A percentile compares a stretch with the other conserved stretches of the same genome.
Evolutionary conservation across 73 alveolate genomes (phyloP).

Genomic region (Paraurostyla sp.): DNA sequence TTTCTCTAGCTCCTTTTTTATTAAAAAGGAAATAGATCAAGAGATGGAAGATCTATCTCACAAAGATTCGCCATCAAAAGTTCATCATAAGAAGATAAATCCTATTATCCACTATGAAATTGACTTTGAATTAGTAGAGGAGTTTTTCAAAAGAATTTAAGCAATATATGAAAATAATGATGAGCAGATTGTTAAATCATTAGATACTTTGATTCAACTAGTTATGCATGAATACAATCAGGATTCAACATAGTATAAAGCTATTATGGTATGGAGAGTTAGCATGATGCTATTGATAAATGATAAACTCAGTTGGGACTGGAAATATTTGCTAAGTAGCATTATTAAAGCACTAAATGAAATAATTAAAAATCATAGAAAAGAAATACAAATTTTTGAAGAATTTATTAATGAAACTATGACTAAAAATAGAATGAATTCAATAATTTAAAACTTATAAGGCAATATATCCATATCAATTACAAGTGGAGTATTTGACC

Average conservation of each 20-base stretch:
- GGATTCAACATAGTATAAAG: neutral
- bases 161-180: neutral
- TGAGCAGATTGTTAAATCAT: neutral
- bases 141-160: neutral
- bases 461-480: neutral
- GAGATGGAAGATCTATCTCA: neutral
- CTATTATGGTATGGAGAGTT: constrained; percentile 14
- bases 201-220: neutral
- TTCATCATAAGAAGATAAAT: neutral
- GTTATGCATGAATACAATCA: neutral
- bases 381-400: neutral
- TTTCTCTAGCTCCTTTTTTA: neutral
- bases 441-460: neutral
- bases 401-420: neutral
- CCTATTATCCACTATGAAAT: neutral
- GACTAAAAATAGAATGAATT: neutral
- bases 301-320: neutral
- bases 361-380: neutral
- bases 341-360: no score
- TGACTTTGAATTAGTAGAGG: constrained; percentile 12
- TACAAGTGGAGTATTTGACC: neutral
- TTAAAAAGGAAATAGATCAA: neutral
- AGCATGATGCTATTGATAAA: neutral
- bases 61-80: neutral
- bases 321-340: neutral